A percentile compares a stretch with the other conserved stretches of the same genome.
These are phyloP conservation scores for Piper longum DNA, from an alignment of 164 flowering plant genomes.

Conservation along the genomic window DNA sequence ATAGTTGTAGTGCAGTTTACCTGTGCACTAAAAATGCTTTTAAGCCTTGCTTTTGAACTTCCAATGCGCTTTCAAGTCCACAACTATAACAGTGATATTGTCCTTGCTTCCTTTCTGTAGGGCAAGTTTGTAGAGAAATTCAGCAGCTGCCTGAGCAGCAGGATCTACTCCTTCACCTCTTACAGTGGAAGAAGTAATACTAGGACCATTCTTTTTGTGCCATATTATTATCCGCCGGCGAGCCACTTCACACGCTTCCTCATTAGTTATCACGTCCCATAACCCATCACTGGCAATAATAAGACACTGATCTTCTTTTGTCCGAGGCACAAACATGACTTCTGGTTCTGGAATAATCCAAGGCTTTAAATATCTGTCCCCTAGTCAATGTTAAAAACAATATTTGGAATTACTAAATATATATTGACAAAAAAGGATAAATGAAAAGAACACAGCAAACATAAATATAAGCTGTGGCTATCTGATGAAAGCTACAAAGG, in stretches of 20 bases:
- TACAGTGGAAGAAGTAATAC: slow-evolving; percentile 16
- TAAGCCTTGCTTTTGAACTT: slow-evolving; percentile 52
- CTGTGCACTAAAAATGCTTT: slow-evolving; percentile 9
- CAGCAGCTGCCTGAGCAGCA: slow-evolving; percentile 84
- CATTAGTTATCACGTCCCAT: slow-evolving; percentile 84
- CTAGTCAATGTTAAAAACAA: slow-evolving; percentile 21
- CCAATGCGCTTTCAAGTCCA: slow-evolving; percentile 71
- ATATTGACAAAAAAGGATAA: no score
- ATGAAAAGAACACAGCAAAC: no score
- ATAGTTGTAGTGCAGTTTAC: slow-evolving; percentile 11
- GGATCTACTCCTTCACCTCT: slow-evolving; percentile 47
- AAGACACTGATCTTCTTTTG: slow-evolving; percentile 72
- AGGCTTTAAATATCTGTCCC: slow-evolving; percentile 81
- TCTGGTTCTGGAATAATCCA: slow-evolving; percentile 94
- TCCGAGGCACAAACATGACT: slow-evolving; percentile 52
- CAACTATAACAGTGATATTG: slow-evolving; percentile 64
- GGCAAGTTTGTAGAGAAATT: slow-evolving; percentile 61
- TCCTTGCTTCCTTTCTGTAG: slow-evolving; percentile 72
- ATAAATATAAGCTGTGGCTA: no score
- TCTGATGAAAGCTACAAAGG: no score
- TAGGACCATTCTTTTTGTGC: slow-evolving; percentile 61
- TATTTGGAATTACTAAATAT: no score
- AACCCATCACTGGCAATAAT: slow-evolving; percentile 77
- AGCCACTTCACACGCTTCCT: slow-evolving; percentile 72
- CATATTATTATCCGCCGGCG: slow-evolving; percentile 54